Percentiles rank a stretch among this genome's conserved stretches.
These are phyloP conservation scores for Thinopyrum elongatum DNA, from an alignment of 176 grass and related monocot genomes.

Conservation along the genomic window DNA sequence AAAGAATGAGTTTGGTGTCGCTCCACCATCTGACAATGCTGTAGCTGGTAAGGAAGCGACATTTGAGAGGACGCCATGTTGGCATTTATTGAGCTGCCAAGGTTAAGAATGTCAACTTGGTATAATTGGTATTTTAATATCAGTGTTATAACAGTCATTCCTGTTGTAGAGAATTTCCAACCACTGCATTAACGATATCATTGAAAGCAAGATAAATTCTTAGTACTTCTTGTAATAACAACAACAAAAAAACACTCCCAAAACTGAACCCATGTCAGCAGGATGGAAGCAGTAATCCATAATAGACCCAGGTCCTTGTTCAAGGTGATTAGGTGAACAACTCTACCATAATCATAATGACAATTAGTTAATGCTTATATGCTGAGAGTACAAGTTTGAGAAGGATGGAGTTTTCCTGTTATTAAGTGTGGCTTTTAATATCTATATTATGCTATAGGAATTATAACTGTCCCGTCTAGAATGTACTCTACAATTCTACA, in stretches of 20 bases:
- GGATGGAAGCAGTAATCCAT: neutral
- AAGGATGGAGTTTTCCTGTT: neutral
- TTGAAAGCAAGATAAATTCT: constrained; percentile 11
- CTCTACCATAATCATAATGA: neutral
- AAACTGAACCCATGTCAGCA: neutral
- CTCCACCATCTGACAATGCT: constrained; percentile 50
- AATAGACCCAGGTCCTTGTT: neutral
- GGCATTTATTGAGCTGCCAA: constrained; percentile 82
- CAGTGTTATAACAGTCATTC: neutral
- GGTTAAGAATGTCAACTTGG: constrained; percentile 13
- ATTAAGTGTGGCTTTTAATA: neutral
- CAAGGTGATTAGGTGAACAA: neutral
- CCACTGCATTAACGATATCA: neutral
- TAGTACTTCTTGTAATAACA: neutral
- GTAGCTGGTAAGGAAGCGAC: constrained; percentile 46
- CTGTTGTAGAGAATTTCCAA: constrained; percentile 2
- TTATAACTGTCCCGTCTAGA: neutral
- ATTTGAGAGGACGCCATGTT: constrained; percentile 68
- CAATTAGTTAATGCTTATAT: neutral
- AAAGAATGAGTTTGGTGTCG: constrained; percentile 61
- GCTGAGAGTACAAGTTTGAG: neutral
- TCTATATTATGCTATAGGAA: neutral
- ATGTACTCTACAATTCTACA: neutral
- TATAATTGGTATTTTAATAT: neutral
- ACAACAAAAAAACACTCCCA: neutral